These are phyloP conservation scores for Neophaeococcomyces aloes DNA, from an alignment of 2,329 filamentous ascomycete genomes.

Conservation along the genomic window DNA sequence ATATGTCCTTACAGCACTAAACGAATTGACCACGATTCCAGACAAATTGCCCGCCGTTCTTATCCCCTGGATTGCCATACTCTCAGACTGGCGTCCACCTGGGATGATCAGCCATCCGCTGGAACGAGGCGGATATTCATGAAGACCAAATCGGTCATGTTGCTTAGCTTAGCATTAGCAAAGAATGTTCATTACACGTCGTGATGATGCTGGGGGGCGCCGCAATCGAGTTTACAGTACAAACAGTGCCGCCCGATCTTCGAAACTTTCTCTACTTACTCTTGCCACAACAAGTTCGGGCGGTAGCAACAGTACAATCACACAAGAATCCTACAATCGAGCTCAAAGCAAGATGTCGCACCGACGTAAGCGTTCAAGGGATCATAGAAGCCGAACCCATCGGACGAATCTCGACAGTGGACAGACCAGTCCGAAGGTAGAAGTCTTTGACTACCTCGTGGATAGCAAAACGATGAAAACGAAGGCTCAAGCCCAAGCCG, in stretches of 20 bases:
- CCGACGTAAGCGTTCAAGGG: neutral
- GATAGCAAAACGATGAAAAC: conserved; percentile 8
- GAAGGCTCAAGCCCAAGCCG: neutral
- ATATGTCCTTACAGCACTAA: too few relatives aligned
- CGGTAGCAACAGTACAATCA: conserved; percentile 18
- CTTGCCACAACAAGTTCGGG: conserved; percentile 18
- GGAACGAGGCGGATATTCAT: too few relatives aligned
- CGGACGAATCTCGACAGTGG: neutral
- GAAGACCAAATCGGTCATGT: neutral
- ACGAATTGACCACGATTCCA: too few relatives aligned
- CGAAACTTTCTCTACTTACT: conserved; percentile 20
- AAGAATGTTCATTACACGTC: conserved; percentile 8
- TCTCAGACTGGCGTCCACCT: too few relatives aligned
- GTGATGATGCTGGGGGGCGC: conserved; percentile 3
- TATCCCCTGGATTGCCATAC: too few relatives aligned
- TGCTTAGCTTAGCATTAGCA: neutral
- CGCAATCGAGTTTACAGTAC: conserved; percentile 6
- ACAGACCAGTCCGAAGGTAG: neutral
- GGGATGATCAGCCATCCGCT: too few relatives aligned
- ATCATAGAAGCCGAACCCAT: conserved; percentile 1
- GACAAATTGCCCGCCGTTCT: too few relatives aligned
- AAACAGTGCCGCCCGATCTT: conserved; percentile 17
- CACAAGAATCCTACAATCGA: conserved; percentile 20
- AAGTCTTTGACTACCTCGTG: conserved; percentile 10
- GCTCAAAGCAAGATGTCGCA: conserved; percentile 14